Evolutionary conservation across 352 stramenopile genomes (phyloP), one percentile per base, ranked within the genome.

Genomic region (Phytophthora palmivora): DNA sequence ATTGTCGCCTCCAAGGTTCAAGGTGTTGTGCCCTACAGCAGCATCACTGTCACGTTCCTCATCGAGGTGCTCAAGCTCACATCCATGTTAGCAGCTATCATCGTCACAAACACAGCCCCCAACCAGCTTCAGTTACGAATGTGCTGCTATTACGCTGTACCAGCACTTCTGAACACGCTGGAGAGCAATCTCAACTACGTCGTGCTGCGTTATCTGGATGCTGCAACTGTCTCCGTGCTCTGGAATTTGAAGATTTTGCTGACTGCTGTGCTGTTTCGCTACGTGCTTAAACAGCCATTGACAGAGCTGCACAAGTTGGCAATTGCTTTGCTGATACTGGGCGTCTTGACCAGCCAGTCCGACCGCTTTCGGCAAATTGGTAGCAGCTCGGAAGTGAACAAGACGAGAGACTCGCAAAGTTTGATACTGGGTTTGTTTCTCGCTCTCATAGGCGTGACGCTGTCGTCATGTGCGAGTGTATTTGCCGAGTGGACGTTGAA

Each of bases 221-320:
- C 87, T 14, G 82, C 87, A 14, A 96, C 85, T 50, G 70, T 94
- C 19, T 89, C 87, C 8, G 87, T 96, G 58, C 80, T 94, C 16
- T 96, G 87, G 87, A 96, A 96, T 65, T 64, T 94, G 53, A 94
- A 94, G 74, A 96, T 96, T 58, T 59, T 96, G 50, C 81, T 86
- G 15, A 96, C 87, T 8, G 84, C 87, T 10, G 76, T 92, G 41
- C 72, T 96, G 26, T 94, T 94, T 61, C 87, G 84, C 39, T 70
- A 92, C 36, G 83, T 93, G 43, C 69, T 96, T 19, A 86, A 91
- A 63, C 74, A 78, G 4, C 58, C 64, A 11, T 65, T 94, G 24
- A 87, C 72, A 47, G 74, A 93, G 63, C 67, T 94, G 44, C 84
- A 87, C 50, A 81, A 79, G 51, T 78, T 91, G 47, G 86, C 87